A percentile compares a stretch with the other conserved stretches of the same genome.
Conservation (phyloP, 2,329 filamentous ascomycete genomes). For the Rhexocercosporidium sp. region DNA sequence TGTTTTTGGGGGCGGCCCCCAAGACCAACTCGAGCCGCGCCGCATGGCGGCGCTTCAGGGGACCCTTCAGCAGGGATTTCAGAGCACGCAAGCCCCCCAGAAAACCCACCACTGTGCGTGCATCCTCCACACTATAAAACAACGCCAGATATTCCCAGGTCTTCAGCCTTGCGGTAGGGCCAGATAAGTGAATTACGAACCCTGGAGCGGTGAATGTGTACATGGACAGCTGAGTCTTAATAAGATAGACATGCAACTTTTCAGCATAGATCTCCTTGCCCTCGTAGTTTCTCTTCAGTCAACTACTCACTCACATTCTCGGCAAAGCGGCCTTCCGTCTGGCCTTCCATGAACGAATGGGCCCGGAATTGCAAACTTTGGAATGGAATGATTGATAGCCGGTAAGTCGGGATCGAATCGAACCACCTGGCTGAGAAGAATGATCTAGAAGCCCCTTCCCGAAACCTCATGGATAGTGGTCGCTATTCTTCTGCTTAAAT, state of each 20-base stretch:
- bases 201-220: neutral
- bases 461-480: neutral
- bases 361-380: neutral
- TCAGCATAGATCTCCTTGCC: neutral
- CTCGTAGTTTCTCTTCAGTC: neutral
- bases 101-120: slow-evolving; percentile 6
- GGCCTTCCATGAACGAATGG: neutral
- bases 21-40: neutral
- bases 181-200: neutral
- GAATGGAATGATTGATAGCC: neutral
- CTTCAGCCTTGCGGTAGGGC: slow-evolving; percentile 10
- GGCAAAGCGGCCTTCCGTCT: neutral
- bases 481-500: neutral
- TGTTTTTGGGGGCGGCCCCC: neutral
- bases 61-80: slow-evolving; percentile 3
- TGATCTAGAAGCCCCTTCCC: neutral
- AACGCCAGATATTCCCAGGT: slow-evolving; percentile 7
- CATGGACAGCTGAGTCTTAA: neutral
- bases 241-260: neutral
- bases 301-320: neutral
- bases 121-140: slow-evolving; percentile 8
- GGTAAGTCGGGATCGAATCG: neutral
- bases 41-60: neutral
- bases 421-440: neutral
- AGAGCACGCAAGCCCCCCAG: slow-evolving; percentile 3